phyloP scores from a whole-genome alignment of 169 alveolate species.

The Plasmodium adleri region DNA sequence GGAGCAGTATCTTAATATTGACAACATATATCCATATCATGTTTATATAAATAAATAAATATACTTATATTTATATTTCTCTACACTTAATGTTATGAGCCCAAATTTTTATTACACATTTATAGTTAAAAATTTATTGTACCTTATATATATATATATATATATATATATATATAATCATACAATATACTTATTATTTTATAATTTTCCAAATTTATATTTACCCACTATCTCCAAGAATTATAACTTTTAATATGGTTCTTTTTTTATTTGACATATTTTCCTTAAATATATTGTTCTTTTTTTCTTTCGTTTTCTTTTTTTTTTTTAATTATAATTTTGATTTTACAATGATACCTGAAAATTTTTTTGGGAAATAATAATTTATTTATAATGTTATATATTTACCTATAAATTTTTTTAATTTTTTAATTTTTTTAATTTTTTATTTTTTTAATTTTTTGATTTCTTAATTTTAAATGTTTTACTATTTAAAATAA shows the following conservation, averaged over 20 bases:
- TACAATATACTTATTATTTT: constrained; percentile 19
- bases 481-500: no score
- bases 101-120: constrained; percentile 4
- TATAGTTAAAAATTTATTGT: neutral
- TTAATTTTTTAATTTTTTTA: no score
- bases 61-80: no score
- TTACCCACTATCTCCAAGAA: constrained; percentile 99
- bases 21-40: no score
- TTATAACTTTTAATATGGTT: constrained; percentile 95
- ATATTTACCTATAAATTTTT: no score
- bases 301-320: neutral
- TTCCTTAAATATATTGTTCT: constrained; percentile 74
- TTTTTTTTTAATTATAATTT: constrained; percentile 5
- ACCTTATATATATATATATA: no score
- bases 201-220: constrained; percentile 7
- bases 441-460: no score
- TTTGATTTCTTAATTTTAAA: no score
- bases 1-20: no score
- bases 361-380: neutral
- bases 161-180: neutral
- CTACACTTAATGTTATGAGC: neutral
- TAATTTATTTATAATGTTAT: no score
- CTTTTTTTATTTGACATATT: constrained; percentile 84
- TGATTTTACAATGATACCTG: constrained; percentile 23
- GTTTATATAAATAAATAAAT: no score